phyloP scores from a whole-genome alignment of 306 rosid species.

The Lathyrus oleraceus region DNA sequence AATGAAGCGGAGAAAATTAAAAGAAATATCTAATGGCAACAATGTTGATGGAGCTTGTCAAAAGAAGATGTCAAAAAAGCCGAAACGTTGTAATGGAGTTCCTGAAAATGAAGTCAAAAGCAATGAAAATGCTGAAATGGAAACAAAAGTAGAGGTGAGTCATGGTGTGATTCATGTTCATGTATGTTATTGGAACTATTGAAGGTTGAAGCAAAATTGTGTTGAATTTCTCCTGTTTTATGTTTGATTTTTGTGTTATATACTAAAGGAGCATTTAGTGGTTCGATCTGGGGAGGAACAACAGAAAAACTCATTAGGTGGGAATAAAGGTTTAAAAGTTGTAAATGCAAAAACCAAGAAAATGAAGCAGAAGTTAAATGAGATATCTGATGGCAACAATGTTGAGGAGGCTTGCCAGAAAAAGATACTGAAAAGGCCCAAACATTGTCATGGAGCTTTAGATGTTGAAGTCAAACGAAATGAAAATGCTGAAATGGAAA shows the following conservation, averaged over 20 bases:
- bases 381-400: conserved; percentile 50
- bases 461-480: background rate
- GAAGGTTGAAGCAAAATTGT: too few relatives aligned
- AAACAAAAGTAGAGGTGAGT: too few relatives aligned
- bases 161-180: too few relatives aligned
- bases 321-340: background rate
- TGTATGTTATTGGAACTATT: background rate
- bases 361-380: conserved; percentile 52
- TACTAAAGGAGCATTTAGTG: too few relatives aligned
- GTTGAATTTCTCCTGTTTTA: too few relatives aligned
- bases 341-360: conserved; percentile 30
- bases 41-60: conserved; percentile 29
- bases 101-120: too few relatives aligned
- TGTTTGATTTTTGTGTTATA: too few relatives aligned
- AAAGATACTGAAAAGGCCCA: conserved; percentile 38
- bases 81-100: too few relatives aligned
- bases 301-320: background rate
- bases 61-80: too few relatives aligned
- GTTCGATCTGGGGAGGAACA: too few relatives aligned
- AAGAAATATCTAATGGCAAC: conserved; percentile 56
- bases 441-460: conserved; percentile 14
- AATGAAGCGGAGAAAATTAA: conserved; percentile 50
- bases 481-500: background rate
- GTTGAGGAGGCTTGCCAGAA: conserved; percentile 38
- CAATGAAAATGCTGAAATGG: too few relatives aligned